phyloP scores from a whole-genome alignment of 2,329 filamentous ascomycete genomes.

The Pleurostoma richardsiae region DNA sequence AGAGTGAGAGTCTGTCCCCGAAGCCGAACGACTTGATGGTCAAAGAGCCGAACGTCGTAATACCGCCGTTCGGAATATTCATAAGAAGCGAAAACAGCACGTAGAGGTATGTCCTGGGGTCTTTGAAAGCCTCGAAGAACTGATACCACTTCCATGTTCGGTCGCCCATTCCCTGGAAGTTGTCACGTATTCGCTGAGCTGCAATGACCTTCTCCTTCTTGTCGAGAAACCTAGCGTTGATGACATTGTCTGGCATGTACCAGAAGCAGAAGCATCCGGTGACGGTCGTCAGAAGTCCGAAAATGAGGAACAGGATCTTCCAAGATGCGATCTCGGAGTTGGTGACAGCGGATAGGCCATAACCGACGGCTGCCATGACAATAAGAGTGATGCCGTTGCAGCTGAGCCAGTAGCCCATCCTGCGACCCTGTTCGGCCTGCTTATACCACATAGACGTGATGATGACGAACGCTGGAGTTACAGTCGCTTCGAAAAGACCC shows the following conservation, averaged over 20 bases:
- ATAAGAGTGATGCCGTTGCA: conserved; percentile 4
- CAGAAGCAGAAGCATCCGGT: conserved; percentile 43
- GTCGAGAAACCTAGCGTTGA: conserved; percentile 53
- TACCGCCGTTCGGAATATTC: conserved; percentile 15
- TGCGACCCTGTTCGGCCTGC: conserved; percentile 8
- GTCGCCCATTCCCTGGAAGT: conserved; percentile 43
- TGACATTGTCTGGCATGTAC: conserved; percentile 50
- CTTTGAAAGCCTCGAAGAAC: conserved; percentile 36
- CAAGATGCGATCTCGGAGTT: conserved; percentile 18
- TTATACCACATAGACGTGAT: conserved; percentile 19
- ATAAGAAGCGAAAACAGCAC: conserved; percentile 36
- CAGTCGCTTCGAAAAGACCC: conserved; percentile 16
- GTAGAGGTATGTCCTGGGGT: conserved; percentile 49
- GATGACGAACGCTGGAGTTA: conserved; percentile 17
- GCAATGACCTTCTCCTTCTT: conserved; percentile 46
- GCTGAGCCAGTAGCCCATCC: conserved; percentile 3
- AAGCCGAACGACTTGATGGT: conserved; percentile 13
- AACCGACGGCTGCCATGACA: conserved; percentile 5
- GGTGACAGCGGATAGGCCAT: conserved; percentile 2
- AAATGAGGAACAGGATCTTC: conserved; percentile 13
- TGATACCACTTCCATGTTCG: conserved; percentile 38
- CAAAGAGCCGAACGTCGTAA: conserved; percentile 10
- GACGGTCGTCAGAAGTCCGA: conserved; percentile 12
- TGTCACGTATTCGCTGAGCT: conserved; percentile 35
- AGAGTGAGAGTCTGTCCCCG: conserved; percentile 8